These are phyloP conservation scores for Xylaria sp. DNA, from an alignment of 2,329 filamentous ascomycete genomes.

Conservation along the genomic window DNA sequence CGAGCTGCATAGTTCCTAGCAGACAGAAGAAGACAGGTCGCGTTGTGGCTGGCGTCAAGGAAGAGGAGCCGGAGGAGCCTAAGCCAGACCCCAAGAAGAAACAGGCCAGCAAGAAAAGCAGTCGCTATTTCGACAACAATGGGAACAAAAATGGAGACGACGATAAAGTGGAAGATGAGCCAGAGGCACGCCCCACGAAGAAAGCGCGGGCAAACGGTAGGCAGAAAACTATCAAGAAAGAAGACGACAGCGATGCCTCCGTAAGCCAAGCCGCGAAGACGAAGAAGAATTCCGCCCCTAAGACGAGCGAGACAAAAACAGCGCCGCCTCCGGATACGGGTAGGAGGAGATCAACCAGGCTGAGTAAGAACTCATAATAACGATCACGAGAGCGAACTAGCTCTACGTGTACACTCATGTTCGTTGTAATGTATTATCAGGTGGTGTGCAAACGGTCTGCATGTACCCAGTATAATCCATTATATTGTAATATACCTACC, in stretches of 20 bases:
- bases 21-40: constrained; percentile 79
- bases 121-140: constrained; percentile 18
- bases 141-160: neutral
- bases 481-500: no score
- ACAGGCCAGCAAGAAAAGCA: constrained; percentile 16
- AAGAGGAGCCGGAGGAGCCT: constrained; percentile 33
- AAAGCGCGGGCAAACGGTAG: constrained; percentile 27
- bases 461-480: no score
- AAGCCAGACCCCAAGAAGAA: constrained; percentile 24
- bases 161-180: constrained; percentile 4
- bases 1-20: constrained; percentile 84
- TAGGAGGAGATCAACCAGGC: constrained; percentile 38
- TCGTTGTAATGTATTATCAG: no score
- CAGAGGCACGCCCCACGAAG: constrained; percentile 31
- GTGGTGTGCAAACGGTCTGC: no score
- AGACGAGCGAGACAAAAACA: constrained; percentile 33
- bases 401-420: neutral
- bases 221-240: constrained; percentile 33
- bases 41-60: constrained; percentile 49
- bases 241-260: constrained; percentile 34
- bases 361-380: constrained; percentile 31
- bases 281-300: constrained; percentile 29
- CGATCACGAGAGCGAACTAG: neutral
- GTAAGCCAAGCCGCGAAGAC: constrained; percentile 9
- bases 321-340: constrained; percentile 24